Base-by-base conservation (phyloP, 768 basidiomycete species). In the Nevesoporus exiguus region DNA sequence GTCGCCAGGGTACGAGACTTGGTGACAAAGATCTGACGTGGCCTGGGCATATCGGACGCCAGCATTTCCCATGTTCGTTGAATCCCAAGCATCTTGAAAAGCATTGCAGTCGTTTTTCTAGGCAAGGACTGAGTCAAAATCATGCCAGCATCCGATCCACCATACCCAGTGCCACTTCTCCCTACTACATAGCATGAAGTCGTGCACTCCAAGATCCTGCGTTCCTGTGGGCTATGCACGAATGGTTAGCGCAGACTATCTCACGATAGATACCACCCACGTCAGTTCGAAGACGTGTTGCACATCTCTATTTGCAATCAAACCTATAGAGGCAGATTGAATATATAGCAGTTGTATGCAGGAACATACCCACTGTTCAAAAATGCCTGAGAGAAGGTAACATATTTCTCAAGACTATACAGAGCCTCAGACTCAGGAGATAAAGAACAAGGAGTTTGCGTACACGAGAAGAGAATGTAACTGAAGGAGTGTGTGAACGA, bases 31-130 rank as follows among this genome's bases (percentile, higher is more conserved):
- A 90, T 65, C 60, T 90, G 88, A 13, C 85, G 77, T 4, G 84
- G 82, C 60, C 78, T 81, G 1, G 70, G 63, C 36, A 73, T 65
- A 17, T 65, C 70, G 9, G 50, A 49, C 2, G 5, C 9, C 22
- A 71, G 66, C 24, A 73, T 55, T 36, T 78, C 66, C 69, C 77
- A 84, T 3, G 79, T 74, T n/a, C 78, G 71, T 58, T 89, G 83
- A 7, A 87, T 80, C 2, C 80, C 77, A 2, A 88, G 73, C 79
- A 90, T 88, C 65, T 86, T 88, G 73, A 84, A 86, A 1, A 90
- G 71, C 78, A 90, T 87, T 0, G 86, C 84, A 0, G 88, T 89
- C 0, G 85, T 89, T 76, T 88, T 88, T 1, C 87, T 87, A 39
- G 17, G 21, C 6, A 1, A 3, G 19, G 13, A 22, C 21, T 61